phyloP scores from a whole-genome alignment of 805 yeast genomes.

The Wickerhamiella occidentalis region DNA sequence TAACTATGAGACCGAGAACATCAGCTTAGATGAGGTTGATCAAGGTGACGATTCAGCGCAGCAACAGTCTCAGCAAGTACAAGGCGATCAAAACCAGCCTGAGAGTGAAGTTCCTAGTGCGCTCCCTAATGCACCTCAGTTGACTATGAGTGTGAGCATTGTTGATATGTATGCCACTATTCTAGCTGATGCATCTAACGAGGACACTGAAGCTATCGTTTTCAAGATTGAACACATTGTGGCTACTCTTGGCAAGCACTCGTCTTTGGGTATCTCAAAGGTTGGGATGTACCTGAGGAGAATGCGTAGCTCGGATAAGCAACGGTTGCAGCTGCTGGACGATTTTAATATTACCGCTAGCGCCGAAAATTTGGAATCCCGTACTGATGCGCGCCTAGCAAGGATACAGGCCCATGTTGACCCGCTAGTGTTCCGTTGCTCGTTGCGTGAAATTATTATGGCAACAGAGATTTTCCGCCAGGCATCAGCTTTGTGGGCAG shows the following conservation, averaged over 20 bases:
- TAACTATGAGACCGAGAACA: conserved; percentile 12
- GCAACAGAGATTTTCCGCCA: conserved; percentile 62
- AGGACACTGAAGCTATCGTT: conserved; percentile 75
- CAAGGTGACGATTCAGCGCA: neutral
- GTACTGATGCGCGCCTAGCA: conserved; percentile 45
- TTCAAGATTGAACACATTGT: conserved; percentile 73
- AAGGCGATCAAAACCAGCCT: neutral
- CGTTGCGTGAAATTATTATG: conserved; percentile 73
- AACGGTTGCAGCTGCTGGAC: conserved; percentile 63
- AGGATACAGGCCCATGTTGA: conserved; percentile 61
- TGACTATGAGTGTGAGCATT: conserved; percentile 42
- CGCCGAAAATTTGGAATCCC: conserved; percentile 58
- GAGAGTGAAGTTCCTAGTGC: neutral
- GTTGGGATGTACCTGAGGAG: conserved; percentile 76
- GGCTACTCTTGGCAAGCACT: conserved; percentile 53
- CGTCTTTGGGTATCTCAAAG: conserved; percentile 56
- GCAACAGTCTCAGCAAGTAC: neutral
- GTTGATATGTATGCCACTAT: conserved; percentile 66
- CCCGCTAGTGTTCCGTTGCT: conserved; percentile 66
- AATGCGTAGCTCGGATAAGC: conserved; percentile 56
- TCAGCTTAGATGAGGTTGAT: neutral
- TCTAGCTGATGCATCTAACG: conserved; percentile 62
- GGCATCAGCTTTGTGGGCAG: conserved; percentile 36
- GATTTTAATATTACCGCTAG: conserved; percentile 74
- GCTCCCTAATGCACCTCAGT: neutral